Evolutionary conservation across 306 rosid genomes (phyloP).

Genomic region (Cicer arietinum): DNA sequence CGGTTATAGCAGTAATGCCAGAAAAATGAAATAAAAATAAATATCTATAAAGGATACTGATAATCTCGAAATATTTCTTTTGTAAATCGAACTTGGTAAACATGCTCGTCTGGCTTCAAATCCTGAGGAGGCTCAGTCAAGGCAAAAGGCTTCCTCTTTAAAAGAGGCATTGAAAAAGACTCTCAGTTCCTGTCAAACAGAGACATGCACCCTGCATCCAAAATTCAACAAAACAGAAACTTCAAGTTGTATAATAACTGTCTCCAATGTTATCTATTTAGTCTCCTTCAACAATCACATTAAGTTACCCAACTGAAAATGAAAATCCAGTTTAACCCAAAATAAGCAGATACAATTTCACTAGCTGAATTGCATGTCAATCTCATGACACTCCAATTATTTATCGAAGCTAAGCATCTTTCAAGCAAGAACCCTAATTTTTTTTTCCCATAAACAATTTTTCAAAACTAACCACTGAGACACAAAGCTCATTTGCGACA

Average conservation of each 20-base stretch:
- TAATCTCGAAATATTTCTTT: slow-evolving; percentile 85
- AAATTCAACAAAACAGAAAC: slow-evolving; percentile 42
- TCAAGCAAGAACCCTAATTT: slow-evolving; percentile 41
- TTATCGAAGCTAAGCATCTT: neutral
- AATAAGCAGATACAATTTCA: slow-evolving; percentile 4
- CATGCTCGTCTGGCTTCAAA: slow-evolving; percentile 70
- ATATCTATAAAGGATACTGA: slow-evolving; percentile 67
- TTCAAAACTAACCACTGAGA: neutral
- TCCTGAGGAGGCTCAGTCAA: slow-evolving; percentile 74
- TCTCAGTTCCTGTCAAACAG: slow-evolving; percentile 44
- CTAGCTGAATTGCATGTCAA: neutral
- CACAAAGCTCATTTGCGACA: neutral
- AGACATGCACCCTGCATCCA: slow-evolving; percentile 42
- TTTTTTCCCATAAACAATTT: slow-evolving; percentile 1
- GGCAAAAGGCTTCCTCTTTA: slow-evolving; percentile 73
- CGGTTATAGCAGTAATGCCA: neutral
- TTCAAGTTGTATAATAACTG: neutral
- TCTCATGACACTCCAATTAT: slow-evolving; percentile 19
- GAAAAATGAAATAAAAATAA: slow-evolving; percentile 14
- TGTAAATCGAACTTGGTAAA: slow-evolving; percentile 84
- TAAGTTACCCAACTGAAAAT: slow-evolving; percentile 5
- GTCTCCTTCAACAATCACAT: neutral
- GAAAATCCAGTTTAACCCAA: slow-evolving; percentile 26
- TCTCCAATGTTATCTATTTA: neutral
- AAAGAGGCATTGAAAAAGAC: slow-evolving; percentile 68